phyloP scores from a whole-genome alignment of 352 stramenopile genomes.

The Globisporangium polare region DNA sequence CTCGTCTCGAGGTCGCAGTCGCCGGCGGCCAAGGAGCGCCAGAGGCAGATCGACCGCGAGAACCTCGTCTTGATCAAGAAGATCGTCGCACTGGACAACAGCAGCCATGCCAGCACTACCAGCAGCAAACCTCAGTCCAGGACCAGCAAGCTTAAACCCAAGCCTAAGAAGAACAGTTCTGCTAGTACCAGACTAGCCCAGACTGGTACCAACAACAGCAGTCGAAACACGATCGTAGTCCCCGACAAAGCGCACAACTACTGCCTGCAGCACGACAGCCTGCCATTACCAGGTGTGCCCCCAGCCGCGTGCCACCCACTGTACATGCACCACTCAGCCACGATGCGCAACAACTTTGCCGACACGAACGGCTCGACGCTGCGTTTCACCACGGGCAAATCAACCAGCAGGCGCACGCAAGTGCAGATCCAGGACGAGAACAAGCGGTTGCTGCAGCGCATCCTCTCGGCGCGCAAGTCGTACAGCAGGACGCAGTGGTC shows the following conservation, averaged over 20 bases:
- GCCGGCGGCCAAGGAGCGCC: slow-evolving; percentile 36
- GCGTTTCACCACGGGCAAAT: slow-evolving; percentile 12
- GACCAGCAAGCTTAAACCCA: not conserved
- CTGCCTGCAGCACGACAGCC: not conserved
- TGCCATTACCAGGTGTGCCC: slow-evolving; percentile 24
- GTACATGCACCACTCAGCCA: slow-evolving; percentile 38
- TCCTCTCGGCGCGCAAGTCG: slow-evolving; percentile 38
- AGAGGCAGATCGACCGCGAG: slow-evolving; percentile 51
- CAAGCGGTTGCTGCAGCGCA: slow-evolving; percentile 41
- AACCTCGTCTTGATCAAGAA: slow-evolving; percentile 60
- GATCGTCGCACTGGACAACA: slow-evolving; percentile 45
- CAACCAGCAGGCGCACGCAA: slow-evolving; percentile 26
- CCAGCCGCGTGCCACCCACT: slow-evolving; percentile 36
- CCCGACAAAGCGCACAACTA: not conserved
- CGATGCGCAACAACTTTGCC: slow-evolving; percentile 49
- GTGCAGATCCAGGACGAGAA: slow-evolving; percentile 47
- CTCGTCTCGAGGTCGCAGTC: slow-evolving; percentile 31
- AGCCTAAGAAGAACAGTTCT: not conserved
- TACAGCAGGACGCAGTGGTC: slow-evolving; percentile 35
- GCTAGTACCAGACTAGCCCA: not conserved
- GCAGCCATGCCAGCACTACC: not conserved
- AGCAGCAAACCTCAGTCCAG: not conserved
- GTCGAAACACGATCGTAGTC: slow-evolving; percentile 24
- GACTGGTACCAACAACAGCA: not conserved
- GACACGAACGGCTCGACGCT: slow-evolving; percentile 33